phyloP scores from a whole-genome alignment of 2,329 filamentous ascomycete genomes.

The Venturia carpophila region DNA sequence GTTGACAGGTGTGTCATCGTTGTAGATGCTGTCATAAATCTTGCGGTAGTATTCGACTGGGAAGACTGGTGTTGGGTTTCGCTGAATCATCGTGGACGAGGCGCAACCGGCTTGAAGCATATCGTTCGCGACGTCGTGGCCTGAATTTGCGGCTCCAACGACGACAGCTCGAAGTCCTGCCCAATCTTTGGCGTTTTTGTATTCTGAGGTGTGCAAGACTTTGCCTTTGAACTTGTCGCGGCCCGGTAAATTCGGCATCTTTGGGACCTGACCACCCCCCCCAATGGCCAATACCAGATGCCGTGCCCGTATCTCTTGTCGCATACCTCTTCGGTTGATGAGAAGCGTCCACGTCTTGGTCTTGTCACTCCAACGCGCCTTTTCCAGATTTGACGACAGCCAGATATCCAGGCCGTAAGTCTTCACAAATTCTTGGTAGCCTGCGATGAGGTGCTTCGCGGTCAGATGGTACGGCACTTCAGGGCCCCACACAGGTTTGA shows the following conservation, averaged over 20 bases:
- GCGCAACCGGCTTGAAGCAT: conserved; percentile 56
- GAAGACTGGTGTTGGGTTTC: conserved; percentile 54
- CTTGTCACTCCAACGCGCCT: conserved; percentile 47
- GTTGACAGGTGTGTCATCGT: conserved; percentile 50
- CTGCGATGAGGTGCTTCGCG: conserved; percentile 24
- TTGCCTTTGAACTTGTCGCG: conserved; percentile 49
- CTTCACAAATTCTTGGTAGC: conserved; percentile 55
- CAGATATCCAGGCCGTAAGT: conserved; percentile 14
- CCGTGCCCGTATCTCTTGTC: neutral
- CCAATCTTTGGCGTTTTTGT: conserved; percentile 36
- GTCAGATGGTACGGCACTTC: conserved; percentile 19
- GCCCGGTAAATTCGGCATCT: conserved; percentile 53
- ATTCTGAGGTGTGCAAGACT: conserved; percentile 41
- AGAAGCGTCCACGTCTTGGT: conserved; percentile 60
- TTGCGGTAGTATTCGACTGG: conserved; percentile 46
- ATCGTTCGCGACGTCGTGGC: conserved; percentile 62
- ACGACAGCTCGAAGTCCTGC: conserved; percentile 55
- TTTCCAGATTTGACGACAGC: conserved; percentile 13
- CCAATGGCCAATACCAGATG: conserved; percentile 52
- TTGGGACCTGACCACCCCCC: conserved; percentile 61
- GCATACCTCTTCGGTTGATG: conserved; percentile 13
- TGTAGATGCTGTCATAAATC: conserved; percentile 43
- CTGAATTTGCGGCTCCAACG: conserved; percentile 61
- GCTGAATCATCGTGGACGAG: conserved; percentile 59
- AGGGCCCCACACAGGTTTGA: conserved; percentile 19